Conservation (phyloP, 192 early-diverging fungal species). For the Backusella tuberculispora region DNA sequence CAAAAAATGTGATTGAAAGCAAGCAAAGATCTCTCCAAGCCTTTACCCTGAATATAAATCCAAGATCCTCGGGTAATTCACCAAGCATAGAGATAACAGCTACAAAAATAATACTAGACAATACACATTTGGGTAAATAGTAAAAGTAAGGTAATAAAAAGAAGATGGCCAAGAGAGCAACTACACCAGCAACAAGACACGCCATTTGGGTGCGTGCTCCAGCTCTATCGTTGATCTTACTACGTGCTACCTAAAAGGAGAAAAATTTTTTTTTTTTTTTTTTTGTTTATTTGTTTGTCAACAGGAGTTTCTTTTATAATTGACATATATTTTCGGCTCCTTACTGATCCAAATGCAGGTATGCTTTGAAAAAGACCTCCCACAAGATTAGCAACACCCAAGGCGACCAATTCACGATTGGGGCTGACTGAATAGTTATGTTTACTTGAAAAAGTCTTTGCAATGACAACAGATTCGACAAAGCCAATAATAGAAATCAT, state of each 20-base stretch:
- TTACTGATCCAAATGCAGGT: conserved; percentile 45
- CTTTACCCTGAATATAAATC: conserved; percentile 77
- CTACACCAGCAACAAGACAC: conserved; percentile 75
- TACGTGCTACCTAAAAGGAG: conserved; percentile 72
- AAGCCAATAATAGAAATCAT: conserved; percentile 96
- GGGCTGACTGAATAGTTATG: conserved; percentile 93
- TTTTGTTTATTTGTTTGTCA: background rate
- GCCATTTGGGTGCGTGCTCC: conserved; percentile 91
- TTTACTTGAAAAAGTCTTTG: conserved; percentile 89
- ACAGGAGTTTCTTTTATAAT: background rate
- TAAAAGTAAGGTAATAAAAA: conserved; percentile 72
- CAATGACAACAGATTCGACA: conserved; percentile 94
- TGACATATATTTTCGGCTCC: background rate
- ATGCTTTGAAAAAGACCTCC: conserved; percentile 72
- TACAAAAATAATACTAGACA: conserved; percentile 79
- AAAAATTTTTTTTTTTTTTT: background rate
- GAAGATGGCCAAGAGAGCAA: conserved; percentile 82
- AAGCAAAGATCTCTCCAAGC: conserved; percentile 86
- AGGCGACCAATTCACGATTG: conserved; percentile 95
- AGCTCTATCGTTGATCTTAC: conserved; percentile 91
- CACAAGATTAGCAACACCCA: conserved; percentile 88
- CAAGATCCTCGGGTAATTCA: conserved; percentile 73
- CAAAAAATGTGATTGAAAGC: conserved; percentile 84
- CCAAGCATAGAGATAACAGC: conserved; percentile 82
- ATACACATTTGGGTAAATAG: conserved; percentile 43